Conservation (phyloP, 768 basidiomycete genomes). For the Boletellus sp. region DNA sequence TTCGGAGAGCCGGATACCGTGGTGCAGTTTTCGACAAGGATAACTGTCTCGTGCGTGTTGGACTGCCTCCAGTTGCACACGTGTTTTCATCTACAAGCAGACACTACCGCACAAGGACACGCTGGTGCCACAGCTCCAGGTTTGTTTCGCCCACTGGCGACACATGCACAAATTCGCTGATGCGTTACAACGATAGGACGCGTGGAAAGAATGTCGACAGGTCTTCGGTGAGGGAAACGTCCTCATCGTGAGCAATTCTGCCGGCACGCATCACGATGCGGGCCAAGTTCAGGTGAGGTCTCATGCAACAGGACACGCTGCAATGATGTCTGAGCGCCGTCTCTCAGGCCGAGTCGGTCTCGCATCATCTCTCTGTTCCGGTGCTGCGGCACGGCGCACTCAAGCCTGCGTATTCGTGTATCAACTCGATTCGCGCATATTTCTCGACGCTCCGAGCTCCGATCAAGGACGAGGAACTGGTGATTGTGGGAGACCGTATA, state of each 20-base stretch:
- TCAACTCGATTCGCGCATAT: slow-evolving; percentile 64
- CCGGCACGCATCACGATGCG: slow-evolving; percentile 74
- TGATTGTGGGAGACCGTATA: slow-evolving; percentile 88
- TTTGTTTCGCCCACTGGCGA: slow-evolving; percentile 28
- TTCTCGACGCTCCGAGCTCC: slow-evolving; percentile 61
- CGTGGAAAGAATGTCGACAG: slow-evolving; percentile 70
- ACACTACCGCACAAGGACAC: slow-evolving; percentile 76
- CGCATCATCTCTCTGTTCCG: slow-evolving; percentile 70
- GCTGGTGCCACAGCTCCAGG: slow-evolving; percentile 74
- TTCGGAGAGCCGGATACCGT: slow-evolving; percentile 73
- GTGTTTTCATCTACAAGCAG: slow-evolving; percentile 36
- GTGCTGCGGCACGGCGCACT: slow-evolving; percentile 72
- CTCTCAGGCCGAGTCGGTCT: slow-evolving; percentile 82
- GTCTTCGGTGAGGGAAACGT: slow-evolving; percentile 78
- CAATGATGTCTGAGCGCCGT: background rate
- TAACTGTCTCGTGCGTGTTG: slow-evolving; percentile 77
- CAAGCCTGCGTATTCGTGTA: slow-evolving; percentile 83
- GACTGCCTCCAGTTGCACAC: too few relatives aligned
- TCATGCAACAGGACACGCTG: background rate
- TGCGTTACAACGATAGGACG: slow-evolving; percentile 41
- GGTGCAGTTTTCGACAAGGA: slow-evolving; percentile 98
- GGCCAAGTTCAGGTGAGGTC: slow-evolving; percentile 73
- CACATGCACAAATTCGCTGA: background rate
- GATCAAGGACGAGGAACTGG: slow-evolving; percentile 57
- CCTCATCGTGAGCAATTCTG: slow-evolving; percentile 92